Base-by-base conservation (phyloP, 2,329 filamentous ascomycete genomes). In the Paecilomyces niveus region DNA sequence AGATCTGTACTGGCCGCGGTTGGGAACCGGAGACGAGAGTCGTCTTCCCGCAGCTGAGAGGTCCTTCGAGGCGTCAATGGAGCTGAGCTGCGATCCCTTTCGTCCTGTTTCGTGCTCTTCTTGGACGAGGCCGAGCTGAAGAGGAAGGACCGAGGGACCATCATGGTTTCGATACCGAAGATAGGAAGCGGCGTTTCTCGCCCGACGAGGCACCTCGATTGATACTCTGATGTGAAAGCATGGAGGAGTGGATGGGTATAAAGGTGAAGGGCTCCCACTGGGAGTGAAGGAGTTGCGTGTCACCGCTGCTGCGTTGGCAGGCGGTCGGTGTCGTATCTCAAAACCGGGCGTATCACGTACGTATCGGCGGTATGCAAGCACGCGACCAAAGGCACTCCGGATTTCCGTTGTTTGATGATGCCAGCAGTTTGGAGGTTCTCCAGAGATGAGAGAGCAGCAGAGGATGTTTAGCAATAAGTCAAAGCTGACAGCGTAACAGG, bases 141-240 rank as follows among this genome's bases (percentile, higher is more conserved):
- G 18, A 71, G 63, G 59, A 75, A 76, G 54, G 73, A 68, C 62
- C 73, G 68, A 45, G 74, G 74, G 54, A 76, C 72, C 73, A 77
- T 77, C 73, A 76, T 76, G 56, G 68, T 57, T 54, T 45, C 57
- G 50, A 54, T 22, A 71, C 61, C 65, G 61, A 58, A 57, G 61
- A 63, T 55, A 57, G 58, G 13, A n/a, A 50, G 60, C 62, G 62
- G 57, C 58, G 61, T 59, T 57, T 59, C 63, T 62, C 59, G 68
- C 73, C 73, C 56, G 72, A 68, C 26, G 71, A 75, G 69, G 73
- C 72, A 68, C 71, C 74, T 63, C 74, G 72, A 58, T 75, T 72
- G 63, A 74, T 70, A 6, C 59, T 67, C 65, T 74, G 72, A 54
- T 60, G 18, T 57, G 54, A 61, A 64, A 64, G 55, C 53, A 69